Percentiles rank a stretch among this genome's conserved stretches.
phyloP scores from a whole-genome alignment of 2,329 filamentous ascomycete genomes.

The Pyrenochaeta sp. region DNA sequence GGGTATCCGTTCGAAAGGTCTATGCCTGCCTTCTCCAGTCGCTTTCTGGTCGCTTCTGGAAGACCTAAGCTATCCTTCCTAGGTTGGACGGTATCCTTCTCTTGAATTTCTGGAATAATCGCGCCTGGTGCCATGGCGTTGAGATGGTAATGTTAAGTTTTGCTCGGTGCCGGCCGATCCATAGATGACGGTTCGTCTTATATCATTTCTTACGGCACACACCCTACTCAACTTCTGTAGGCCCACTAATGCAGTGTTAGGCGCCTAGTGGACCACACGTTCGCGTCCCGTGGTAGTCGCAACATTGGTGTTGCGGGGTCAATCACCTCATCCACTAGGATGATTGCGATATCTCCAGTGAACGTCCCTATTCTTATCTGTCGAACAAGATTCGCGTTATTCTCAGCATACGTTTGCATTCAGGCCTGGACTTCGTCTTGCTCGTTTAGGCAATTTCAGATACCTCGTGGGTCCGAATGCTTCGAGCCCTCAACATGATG shows the following conservation, averaged over 20 bases:
- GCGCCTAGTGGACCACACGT: background rate
- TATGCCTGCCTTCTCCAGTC: conserved; percentile 73
- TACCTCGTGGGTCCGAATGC: background rate
- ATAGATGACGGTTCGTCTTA: conserved; percentile 18
- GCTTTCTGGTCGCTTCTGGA: conserved; percentile 64
- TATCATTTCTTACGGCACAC: conserved; percentile 8
- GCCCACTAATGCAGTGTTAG: conserved; percentile 24
- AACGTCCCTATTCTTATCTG: conserved; percentile 34
- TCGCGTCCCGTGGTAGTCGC: conserved; percentile 13
- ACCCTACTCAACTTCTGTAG: conserved; percentile 11
- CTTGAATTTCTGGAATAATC: conserved; percentile 63
- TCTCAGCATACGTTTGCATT: background rate
- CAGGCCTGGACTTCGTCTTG: background rate
- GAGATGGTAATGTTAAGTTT: conserved; percentile 1
- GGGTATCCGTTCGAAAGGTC: conserved; percentile 76
- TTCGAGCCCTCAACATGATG: conserved; percentile 23
- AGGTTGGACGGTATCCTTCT: conserved; percentile 67
- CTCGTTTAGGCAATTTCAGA: background rate
- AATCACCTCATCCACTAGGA: conserved; percentile 44
- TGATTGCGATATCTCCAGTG: conserved; percentile 41
- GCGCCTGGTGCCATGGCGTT: conserved; percentile 64
- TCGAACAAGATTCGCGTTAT: conserved; percentile 6
- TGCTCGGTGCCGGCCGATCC: background rate
- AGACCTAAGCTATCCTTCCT: conserved; percentile 71
- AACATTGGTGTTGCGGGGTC: conserved; percentile 44